Percentiles rank a stretch among this genome's conserved stretches.
These are phyloP conservation scores for Isoetes taiwanensis DNA, from an alignment of 75 land plant genomes.

Conservation along the genomic window DNA sequence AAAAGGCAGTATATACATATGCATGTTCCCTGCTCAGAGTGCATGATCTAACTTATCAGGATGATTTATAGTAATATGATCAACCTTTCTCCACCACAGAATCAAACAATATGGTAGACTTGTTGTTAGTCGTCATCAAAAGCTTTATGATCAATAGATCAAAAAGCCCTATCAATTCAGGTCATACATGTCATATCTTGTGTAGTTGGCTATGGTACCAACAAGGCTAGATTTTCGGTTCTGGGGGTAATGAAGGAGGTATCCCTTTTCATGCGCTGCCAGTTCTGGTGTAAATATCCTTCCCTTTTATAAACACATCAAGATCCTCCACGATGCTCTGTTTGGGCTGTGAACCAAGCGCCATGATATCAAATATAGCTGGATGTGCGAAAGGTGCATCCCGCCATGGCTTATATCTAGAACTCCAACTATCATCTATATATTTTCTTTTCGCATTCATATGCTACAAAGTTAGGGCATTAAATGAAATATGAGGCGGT, in stretches of 20 bases:
- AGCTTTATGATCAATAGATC: too few relatives aligned
- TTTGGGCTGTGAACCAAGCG: conserved; percentile 28
- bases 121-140: conserved; percentile 10
- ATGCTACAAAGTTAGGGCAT: neutral
- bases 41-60: conserved; percentile 1
- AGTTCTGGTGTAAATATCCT: conserved; percentile 25
- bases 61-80: neutral
- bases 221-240: conserved; percentile 37
- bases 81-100: neutral
- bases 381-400: conserved; percentile 7
- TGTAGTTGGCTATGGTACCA: conserved; percentile 37
- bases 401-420: neutral
- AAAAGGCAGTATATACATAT: neutral
- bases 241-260: conserved; percentile 33
- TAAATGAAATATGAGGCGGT: neutral
- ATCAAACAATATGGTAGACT: conserved; percentile 22
- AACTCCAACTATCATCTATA: neutral
- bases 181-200: conserved; percentile 40
- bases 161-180: conserved; percentile 18
- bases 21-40: neutral
- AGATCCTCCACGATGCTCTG: conserved; percentile 24
- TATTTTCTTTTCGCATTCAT: neutral
- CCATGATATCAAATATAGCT: conserved; percentile 31
- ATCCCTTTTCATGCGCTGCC: conserved; percentile 37
- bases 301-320: conserved; percentile 29